A percentile compares a stretch with the other conserved stretches of the same genome.
Conservation (phyloP, 805 yeast genomes). For the Spathaspora passalidarum region DNA sequence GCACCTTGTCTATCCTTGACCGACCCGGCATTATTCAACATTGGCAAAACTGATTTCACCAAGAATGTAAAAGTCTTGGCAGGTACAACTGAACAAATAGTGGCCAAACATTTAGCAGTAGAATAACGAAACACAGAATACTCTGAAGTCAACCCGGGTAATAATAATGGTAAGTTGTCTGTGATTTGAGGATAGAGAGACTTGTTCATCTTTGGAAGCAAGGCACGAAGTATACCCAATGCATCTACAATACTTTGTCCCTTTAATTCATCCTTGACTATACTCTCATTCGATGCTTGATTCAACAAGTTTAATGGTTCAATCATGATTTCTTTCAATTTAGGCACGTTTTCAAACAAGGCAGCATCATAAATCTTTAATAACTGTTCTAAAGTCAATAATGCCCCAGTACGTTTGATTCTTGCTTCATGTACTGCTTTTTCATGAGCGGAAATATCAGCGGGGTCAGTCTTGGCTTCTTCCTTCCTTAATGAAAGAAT, state of each 20-base stretch:
- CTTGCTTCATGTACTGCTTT: conserved; percentile 68
- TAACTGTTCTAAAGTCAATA: conserved; percentile 61
- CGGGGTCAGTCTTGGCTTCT: conserved; percentile 61
- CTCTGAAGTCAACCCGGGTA: conserved; percentile 62
- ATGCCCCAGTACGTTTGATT: conserved; percentile 83
- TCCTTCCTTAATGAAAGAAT: conserved; percentile 79
- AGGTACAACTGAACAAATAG: conserved; percentile 68
- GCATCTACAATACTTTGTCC: conserved; percentile 88
- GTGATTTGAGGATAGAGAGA: conserved; percentile 50
- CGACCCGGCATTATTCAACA: conserved; percentile 72
- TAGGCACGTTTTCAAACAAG: conserved; percentile 62
- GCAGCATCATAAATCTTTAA: conserved; percentile 49
- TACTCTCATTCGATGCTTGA: conserved; percentile 21
- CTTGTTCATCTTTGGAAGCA: conserved; percentile 58
- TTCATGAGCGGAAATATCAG: conserved; percentile 59
- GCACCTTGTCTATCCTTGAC: conserved; percentile 85
- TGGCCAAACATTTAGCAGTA: conserved; percentile 84
- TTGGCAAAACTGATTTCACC: conserved; percentile 75
- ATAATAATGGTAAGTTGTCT: conserved; percentile 34
- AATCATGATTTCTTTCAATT: conserved; percentile 60
- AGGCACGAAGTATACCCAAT: conserved; percentile 73
- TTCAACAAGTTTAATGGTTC: conserved; percentile 53
- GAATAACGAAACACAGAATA: conserved; percentile 85
- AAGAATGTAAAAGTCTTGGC: conserved; percentile 71
- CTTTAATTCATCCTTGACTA: conserved; percentile 38